phyloP scores from a whole-genome alignment of 108 stramenopile species.

The Seminavis robusta region DNA sequence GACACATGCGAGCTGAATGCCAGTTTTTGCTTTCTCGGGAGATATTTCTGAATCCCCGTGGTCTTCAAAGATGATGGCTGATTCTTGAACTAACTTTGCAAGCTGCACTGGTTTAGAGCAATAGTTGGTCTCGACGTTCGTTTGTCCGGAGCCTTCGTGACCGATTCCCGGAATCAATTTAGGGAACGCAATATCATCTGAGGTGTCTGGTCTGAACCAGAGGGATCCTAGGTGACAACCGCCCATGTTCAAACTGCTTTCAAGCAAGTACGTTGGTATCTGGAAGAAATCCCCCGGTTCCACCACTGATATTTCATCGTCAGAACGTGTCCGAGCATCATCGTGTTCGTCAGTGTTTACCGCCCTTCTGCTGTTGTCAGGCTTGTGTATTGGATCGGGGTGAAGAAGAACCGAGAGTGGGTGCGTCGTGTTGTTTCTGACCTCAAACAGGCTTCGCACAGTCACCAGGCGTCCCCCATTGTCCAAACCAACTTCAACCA shows the following conservation, averaged over 20 bases:
- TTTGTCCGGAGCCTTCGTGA: too few relatives aligned
- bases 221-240: slow-evolving; percentile 72
- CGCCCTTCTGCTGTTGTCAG: slow-evolving; percentile 1
- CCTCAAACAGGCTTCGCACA: slow-evolving; percentile 71
- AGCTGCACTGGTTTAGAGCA: slow-evolving; percentile 75
- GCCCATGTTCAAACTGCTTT: slow-evolving; percentile 53
- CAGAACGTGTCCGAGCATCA: not conserved
- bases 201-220: slow-evolving; percentile 66
- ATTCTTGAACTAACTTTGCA: slow-evolving; percentile 78
- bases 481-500: slow-evolving; percentile 83
- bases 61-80: slow-evolving; percentile 53
- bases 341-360: not conserved
- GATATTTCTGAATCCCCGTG: slow-evolving; percentile 38
- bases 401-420: slow-evolving; percentile 57
- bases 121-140: slow-evolving; percentile 31
- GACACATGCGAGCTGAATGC: slow-evolving; percentile 77
- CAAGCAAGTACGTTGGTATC: slow-evolving; percentile 67
- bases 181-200: slow-evolving; percentile 11
- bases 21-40: slow-evolving; percentile 56
- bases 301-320: slow-evolving; percentile 25
- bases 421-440: slow-evolving; percentile 87
- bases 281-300: slow-evolving; percentile 43
- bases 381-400: slow-evolving; percentile 61
- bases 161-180: slow-evolving; percentile 14
- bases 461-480: slow-evolving; percentile 87